Evolutionary conservation across 2,329 filamentous ascomycete species (phyloP).

Genomic region (Ploettnerulaceae sp.): DNA sequence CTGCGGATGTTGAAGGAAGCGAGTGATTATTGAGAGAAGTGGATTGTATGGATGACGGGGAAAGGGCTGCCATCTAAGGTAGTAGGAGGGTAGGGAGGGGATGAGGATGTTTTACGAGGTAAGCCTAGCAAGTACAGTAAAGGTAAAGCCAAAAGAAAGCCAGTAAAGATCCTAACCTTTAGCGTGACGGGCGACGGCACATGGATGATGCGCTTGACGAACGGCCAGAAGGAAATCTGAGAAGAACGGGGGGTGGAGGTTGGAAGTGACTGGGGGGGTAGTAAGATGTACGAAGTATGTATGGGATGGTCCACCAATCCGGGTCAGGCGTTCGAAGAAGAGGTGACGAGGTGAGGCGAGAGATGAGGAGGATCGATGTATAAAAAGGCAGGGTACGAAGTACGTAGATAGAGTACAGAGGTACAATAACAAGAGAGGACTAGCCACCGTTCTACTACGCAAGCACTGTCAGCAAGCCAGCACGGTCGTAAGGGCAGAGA

Average conservation of each 20-base stretch:
- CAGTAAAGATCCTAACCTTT: slow-evolving; percentile 2
- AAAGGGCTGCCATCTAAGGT: slow-evolving; percentile 18
- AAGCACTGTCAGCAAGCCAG: no score
- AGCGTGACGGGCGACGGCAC: background rate
- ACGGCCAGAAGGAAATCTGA: background rate
- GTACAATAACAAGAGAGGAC: no score
- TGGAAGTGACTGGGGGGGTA: background rate
- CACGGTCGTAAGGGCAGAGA: no score
- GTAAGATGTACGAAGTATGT: no score
- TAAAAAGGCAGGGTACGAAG: no score
- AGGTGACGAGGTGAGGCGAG: no score
- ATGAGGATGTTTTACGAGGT: slow-evolving; percentile 3
- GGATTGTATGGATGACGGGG: slow-evolving; percentile 12
- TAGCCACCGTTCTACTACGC: no score
- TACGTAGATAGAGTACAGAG: no score
- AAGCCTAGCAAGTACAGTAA: slow-evolving; percentile 1
- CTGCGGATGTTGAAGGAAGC: slow-evolving; percentile 12
- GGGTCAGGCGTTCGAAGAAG: no score
- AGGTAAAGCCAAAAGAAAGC: background rate
- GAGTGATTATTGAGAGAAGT: slow-evolving; percentile 5
- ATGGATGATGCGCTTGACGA: background rate
- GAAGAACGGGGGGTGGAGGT: background rate
- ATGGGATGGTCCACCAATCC: no score
- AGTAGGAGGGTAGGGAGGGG: background rate
- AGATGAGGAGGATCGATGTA: no score